Conservation (phyloP, 768 basidiomycete species). For the Tricholoma furcatifolium region DNA sequence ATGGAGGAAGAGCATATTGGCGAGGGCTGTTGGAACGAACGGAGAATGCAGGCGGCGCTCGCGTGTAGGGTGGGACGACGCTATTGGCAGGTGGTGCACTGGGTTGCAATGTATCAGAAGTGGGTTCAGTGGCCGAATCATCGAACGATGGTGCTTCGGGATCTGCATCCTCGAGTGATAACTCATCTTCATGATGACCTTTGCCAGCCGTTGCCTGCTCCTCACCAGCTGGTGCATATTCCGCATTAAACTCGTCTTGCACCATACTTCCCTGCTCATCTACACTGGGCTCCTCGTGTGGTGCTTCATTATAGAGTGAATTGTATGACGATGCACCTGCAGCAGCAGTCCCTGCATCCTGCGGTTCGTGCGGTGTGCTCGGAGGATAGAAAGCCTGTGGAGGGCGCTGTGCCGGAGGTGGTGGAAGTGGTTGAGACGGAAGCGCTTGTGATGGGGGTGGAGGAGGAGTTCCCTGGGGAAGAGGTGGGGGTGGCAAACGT, state of each 20-base stretch:
- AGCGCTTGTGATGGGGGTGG: neutral
- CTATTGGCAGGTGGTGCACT: neutral
- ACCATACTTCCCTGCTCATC: neutral
- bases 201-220: neutral
- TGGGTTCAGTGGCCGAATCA: neutral
- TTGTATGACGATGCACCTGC: neutral
- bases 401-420: slow-evolving; percentile 1
- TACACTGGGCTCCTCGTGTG: neutral
- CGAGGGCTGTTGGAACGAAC: slow-evolving; percentile 10
- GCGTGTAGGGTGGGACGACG: neutral
- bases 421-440: slow-evolving; percentile 7
- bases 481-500: slow-evolving; percentile 4
- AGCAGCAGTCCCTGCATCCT: neutral
- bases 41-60: neutral
- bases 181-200: neutral
- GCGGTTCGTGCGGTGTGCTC: neutral
- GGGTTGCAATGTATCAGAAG: neutral
- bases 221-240: neutral
- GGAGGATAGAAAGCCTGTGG: slow-evolving; percentile 1
- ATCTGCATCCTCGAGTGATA: neutral
- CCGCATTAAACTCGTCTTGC: neutral
- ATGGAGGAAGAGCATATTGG: slow-evolving; percentile 14
- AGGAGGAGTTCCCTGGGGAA: neutral
- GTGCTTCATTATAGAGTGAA: neutral
- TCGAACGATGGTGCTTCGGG: neutral